Conservation (phyloP, 805 yeast species). For the Yarrowia deformans region DNA sequence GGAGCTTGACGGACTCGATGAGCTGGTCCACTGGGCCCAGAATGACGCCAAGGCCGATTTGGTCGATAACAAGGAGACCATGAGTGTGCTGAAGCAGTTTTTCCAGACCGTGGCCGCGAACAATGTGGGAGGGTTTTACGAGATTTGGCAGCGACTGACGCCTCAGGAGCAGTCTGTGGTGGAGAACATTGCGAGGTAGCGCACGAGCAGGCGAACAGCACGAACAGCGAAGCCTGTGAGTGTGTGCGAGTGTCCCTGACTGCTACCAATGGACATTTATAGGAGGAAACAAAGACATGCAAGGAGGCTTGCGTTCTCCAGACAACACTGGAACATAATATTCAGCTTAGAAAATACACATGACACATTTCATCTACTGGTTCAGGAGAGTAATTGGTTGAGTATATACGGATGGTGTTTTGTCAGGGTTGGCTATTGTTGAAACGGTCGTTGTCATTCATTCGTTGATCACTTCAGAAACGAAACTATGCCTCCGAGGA, state of each 20-base stretch:
- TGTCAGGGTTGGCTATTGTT: neutral
- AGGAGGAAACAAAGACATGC: too few species aligned
- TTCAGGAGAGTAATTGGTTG: too few species aligned
- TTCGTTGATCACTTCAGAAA: neutral
- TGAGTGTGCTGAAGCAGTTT: constrained; percentile 22
- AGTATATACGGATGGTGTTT: too few species aligned
- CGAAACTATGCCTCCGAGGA: constrained; percentile 13
- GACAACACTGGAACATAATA: too few species aligned
- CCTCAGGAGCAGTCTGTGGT: constrained; percentile 5
- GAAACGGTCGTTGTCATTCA: too few species aligned
- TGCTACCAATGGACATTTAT: too few species aligned
- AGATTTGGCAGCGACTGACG: constrained; percentile 34
- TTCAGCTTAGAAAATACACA: too few species aligned
- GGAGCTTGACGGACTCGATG: constrained; percentile 45
- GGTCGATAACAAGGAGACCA: constrained; percentile 23
- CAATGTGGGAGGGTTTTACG: constrained; percentile 40
- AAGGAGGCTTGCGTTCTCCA: too few species aligned
- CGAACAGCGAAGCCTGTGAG: neutral
- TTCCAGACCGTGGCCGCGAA: constrained; percentile 42
- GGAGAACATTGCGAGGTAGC: constrained; percentile 22
- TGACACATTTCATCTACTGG: too few species aligned
- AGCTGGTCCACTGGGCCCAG: constrained; percentile 43
- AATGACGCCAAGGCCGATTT: constrained; percentile 18
- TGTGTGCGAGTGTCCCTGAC: too few species aligned
- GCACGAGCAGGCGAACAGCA: too few species aligned